phyloP scores from a whole-genome alignment of 2,329 filamentous ascomycete species.

The Monilinia fructicola region DNA sequence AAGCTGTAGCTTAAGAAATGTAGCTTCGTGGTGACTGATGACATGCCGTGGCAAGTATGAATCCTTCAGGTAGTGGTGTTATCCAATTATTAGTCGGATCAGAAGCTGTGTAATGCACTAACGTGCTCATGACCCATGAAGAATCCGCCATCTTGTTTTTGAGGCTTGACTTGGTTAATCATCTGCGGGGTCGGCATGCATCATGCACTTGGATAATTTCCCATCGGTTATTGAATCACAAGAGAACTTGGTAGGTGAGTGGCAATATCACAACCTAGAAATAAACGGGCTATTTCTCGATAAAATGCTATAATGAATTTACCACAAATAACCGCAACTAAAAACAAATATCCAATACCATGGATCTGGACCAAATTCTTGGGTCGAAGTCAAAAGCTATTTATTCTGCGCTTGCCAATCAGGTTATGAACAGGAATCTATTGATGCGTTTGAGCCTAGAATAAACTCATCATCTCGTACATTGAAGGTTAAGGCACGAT shows the following conservation, averaged over 20 bases:
- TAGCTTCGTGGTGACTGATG: background rate
- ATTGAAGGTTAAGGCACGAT: constrained; percentile 10
- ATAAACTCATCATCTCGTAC: background rate
- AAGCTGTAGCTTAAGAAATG: background rate
- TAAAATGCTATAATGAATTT: background rate
- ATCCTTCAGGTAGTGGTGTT: background rate
- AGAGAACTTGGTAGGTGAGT: background rate
- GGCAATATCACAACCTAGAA: background rate
- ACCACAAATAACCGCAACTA: background rate
- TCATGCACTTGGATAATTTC: background rate
- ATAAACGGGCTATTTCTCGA: too few relatives aligned
- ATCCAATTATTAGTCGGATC: background rate
- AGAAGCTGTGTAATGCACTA: background rate
- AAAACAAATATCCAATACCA: background rate
- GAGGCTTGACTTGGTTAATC: constrained; percentile 15
- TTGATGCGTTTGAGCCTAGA: background rate
- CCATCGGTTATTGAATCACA: background rate
- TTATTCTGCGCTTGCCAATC: constrained; percentile 2
- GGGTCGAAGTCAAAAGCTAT: background rate
- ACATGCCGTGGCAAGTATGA: background rate
- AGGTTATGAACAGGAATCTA: background rate
- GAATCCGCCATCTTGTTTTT: constrained; percentile 6
- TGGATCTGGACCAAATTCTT: background rate
- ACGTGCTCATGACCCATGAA: constrained; percentile 14
- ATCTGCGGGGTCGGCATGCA: constrained; percentile 11